phyloP scores from a whole-genome alignment of 176 grass and related monocot species.

The Ampelocalamus luodianensis region DNA sequence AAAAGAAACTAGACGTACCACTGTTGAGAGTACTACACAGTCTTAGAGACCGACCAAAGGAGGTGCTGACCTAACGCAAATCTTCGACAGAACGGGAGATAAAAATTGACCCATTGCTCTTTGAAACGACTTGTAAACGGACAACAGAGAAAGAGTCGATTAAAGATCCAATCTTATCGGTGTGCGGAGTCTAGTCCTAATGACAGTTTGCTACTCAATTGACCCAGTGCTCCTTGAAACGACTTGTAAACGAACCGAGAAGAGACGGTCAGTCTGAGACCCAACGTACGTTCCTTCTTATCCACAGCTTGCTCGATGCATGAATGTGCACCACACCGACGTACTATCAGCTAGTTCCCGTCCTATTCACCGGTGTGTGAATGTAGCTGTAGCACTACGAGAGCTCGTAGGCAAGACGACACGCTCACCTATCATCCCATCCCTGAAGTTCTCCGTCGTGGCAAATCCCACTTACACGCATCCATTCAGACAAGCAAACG shows the following conservation, averaged over 20 bases:
- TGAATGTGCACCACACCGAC: neutral
- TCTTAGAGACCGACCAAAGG: neutral
- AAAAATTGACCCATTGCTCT: neutral
- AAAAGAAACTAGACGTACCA: too few species aligned
- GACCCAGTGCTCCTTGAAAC: neutral
- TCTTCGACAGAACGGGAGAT: neutral
- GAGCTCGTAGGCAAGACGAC: constrained; percentile 20
- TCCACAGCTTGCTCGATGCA: neutral
- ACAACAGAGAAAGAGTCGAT: neutral
- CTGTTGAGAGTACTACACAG: neutral
- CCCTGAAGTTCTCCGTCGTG: constrained; percentile 19
- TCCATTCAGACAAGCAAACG: neutral
- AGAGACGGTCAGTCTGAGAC: neutral
- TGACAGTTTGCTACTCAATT: neutral
- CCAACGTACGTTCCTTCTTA: neutral
- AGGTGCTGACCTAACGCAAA: neutral
- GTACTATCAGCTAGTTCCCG: neutral
- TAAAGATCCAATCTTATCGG: neutral
- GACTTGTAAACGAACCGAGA: neutral
- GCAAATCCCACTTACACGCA: constrained; percentile 13
- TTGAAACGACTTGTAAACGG: neutral
- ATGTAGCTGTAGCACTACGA: neutral
- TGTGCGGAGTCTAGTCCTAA: neutral
- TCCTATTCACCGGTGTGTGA: too few species aligned
- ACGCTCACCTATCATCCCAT: constrained; percentile 33